phyloP scores from a whole-genome alignment of 768 basidiomycete genomes.

The Phylloporus arenicola region DNA sequence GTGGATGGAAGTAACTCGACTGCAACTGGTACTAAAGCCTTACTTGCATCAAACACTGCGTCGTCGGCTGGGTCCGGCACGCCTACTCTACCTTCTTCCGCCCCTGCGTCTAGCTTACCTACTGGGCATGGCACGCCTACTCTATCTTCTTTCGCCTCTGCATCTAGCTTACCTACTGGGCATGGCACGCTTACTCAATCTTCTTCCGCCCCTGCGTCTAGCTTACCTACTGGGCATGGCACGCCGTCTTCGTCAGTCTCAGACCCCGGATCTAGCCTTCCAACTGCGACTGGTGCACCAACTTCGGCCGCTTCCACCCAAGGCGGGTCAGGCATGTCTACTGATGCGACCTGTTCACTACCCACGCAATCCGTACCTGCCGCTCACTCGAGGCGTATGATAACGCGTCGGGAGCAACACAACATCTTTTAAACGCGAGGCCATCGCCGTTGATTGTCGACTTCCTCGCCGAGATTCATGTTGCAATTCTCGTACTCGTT shows the following conservation, averaged over 20 bases:
- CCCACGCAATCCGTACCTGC: background rate
- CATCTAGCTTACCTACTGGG: background rate
- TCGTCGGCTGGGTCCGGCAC: background rate
- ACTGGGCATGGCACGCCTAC: too few relatives aligned
- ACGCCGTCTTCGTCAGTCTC: too few relatives aligned
- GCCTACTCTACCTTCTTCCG: background rate
- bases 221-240: too few relatives aligned
- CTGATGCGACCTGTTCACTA: background rate
- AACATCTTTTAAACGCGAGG: background rate
- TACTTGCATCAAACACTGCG: background rate
- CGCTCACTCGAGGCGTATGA: background rate
- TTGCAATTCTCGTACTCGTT: background rate
- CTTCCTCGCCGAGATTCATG: background rate
- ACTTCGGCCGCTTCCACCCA: too few relatives aligned
- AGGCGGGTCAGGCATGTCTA: background rate
- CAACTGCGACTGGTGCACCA: too few relatives aligned
- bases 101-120: background rate
- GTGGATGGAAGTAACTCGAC: background rate
- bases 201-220: background rate
- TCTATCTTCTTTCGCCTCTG: background rate
- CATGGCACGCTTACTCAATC: background rate
- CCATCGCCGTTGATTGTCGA: background rate
- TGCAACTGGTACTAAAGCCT: too few relatives aligned
- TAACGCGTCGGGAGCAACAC: background rate
- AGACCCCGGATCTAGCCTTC: too few relatives aligned